Evolutionary conservation across 768 basidiomycete genomes (phyloP).

Genomic region (Suillus sp.): DNA sequence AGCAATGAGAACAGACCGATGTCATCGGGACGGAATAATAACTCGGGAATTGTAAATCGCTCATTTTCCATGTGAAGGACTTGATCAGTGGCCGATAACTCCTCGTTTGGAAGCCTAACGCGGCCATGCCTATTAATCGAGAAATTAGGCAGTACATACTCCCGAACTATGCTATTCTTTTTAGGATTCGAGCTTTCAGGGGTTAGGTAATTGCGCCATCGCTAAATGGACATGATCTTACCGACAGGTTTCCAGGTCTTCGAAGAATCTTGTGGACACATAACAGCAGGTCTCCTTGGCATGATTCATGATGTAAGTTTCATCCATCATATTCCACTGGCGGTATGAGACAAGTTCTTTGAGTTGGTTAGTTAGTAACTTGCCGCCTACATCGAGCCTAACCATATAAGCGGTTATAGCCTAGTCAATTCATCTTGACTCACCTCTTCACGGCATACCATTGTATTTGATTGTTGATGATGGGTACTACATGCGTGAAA

Average conservation of each 20-base stretch:
- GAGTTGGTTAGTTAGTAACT: constrained; percentile 92
- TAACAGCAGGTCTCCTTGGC: constrained; percentile 92
- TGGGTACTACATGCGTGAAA: constrained; percentile 89
- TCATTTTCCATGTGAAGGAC: constrained; percentile 89
- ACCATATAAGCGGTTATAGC: constrained; percentile 19
- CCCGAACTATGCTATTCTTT: constrained; percentile 72
- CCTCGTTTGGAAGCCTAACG: constrained; percentile 55
- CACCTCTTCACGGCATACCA: constrained; percentile 86
- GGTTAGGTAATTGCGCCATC: constrained; percentile 21
- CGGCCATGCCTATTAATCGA: constrained; percentile 63
- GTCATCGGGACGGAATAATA: constrained; percentile 87
- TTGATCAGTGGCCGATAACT: constrained; percentile 57
- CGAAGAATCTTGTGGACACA: constrained; percentile 70
- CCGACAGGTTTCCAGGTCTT: constrained; percentile 80
- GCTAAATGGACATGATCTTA: constrained; percentile 42
- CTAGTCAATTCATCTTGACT: constrained; percentile 19
- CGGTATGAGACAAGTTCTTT: constrained; percentile 93
- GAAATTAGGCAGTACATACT: constrained; percentile 91
- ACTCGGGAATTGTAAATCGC: constrained; percentile 89
- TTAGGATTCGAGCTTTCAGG: constrained; percentile 52
- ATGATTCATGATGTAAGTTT: constrained; percentile 91
- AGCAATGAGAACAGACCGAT: constrained; percentile 60
- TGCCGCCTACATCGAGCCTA: constrained; percentile 94
- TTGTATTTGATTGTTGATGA: constrained; percentile 71
- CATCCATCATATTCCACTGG: constrained; percentile 99